phyloP scores from a whole-genome alignment of 2,329 filamentous ascomycete genomes.

The Pseudomassariella vexata region DNA sequence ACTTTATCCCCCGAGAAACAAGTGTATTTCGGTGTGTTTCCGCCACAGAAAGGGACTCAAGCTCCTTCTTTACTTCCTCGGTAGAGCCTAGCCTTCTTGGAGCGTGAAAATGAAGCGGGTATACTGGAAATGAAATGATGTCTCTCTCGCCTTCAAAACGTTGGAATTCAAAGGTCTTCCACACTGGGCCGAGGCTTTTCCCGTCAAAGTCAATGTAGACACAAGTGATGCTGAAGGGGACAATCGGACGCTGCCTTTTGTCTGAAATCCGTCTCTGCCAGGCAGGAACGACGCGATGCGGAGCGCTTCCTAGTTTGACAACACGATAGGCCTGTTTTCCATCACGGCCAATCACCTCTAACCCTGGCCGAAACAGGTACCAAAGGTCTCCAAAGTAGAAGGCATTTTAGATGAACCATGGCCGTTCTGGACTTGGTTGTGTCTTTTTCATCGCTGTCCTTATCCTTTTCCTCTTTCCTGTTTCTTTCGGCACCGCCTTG shows the following conservation, averaged over 20 bases:
- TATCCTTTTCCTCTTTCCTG: neutral
- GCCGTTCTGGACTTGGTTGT: too few relatives aligned
- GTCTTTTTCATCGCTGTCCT: conserved; percentile 1
- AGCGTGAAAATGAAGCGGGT: conserved; percentile 11
- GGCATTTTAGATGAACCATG: conserved; percentile 9
- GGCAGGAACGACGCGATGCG: neutral
- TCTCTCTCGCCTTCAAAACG: conserved; percentile 12
- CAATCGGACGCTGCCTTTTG: too few relatives aligned
- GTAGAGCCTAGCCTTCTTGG: neutral
- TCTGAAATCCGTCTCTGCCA: conserved; percentile 1
- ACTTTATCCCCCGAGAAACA: conserved; percentile 7
- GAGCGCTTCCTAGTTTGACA: conserved; percentile 9
- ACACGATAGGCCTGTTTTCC: conserved; percentile 17
- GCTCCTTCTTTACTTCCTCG: neutral
- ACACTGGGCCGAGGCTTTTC: conserved; percentile 13
- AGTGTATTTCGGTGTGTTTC: conserved; percentile 1
- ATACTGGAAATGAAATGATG: conserved; percentile 12
- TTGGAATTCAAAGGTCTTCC: conserved; percentile 10
- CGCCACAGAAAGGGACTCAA: neutral
- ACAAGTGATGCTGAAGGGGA: conserved; percentile 8
- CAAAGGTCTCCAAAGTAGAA: conserved; percentile 18
- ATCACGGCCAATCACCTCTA: conserved; percentile 11
- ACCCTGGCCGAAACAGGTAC: conserved; percentile 17
- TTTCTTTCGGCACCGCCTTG: too few relatives aligned
- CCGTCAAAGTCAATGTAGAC: conserved; percentile 21